A percentile compares a stretch with the other conserved stretches of the same genome.
phyloP scores from a whole-genome alignment of 164 flowering plant genomes.

The Paratinospora sagittata region DNA sequence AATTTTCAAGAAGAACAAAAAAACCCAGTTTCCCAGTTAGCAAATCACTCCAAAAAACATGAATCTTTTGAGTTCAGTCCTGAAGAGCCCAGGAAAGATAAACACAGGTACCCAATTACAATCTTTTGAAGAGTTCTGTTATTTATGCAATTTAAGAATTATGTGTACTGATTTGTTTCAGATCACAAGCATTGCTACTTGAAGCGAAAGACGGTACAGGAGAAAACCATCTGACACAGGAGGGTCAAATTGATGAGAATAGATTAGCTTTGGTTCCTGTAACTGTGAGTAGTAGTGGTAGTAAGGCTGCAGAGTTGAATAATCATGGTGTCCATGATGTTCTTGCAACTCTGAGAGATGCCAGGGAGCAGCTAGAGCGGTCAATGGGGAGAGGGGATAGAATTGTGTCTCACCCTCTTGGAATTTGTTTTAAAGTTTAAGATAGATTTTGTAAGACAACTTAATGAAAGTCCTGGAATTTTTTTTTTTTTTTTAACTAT shows the following conservation, averaged over 20 bases:
- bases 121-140: background rate
- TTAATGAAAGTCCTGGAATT: too few species aligned
- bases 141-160: background rate
- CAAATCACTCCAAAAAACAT: background rate
- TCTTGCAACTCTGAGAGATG: slow-evolving; percentile 46
- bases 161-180: slow-evolving; percentile 3
- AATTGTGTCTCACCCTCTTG: slow-evolving; percentile 10
- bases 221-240: background rate
- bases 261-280: slow-evolving; percentile 44
- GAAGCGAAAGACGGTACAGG: too few species aligned
- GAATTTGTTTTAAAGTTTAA: slow-evolving; percentile 8
- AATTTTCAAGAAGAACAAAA: slow-evolving; percentile 23
- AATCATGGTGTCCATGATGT: slow-evolving; percentile 34
- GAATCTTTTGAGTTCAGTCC: background rate
- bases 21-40: background rate
- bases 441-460: slow-evolving; percentile 4
- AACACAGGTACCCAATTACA: background rate
- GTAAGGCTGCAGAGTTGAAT: slow-evolving; percentile 20
- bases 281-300: background rate
- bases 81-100: slow-evolving; percentile 3
- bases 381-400: slow-evolving; percentile 29
- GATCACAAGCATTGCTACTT: slow-evolving; percentile 9
- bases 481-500: too few species aligned
- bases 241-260: slow-evolving; percentile 8
- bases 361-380: slow-evolving; percentile 39